phyloP scores from a whole-genome alignment of 2,329 filamentous ascomycete genomes.

The Cladophialophora exuberans region DNA sequence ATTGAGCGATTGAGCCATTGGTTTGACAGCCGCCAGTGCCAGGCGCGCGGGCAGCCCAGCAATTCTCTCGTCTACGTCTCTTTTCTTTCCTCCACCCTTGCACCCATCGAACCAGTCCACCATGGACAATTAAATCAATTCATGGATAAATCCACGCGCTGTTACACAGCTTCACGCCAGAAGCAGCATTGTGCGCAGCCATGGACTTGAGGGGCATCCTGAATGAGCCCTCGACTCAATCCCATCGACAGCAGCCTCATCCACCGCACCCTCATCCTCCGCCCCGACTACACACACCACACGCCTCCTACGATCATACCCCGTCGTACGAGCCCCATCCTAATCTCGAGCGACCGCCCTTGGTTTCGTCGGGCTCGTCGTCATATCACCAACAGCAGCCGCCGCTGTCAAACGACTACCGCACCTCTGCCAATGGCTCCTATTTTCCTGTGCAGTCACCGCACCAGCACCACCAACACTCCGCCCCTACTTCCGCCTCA shows the following conservation, averaged over 20 bases:
- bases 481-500: conserved; percentile 21
- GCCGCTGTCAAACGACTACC: conserved; percentile 25
- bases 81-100: conserved; percentile 8
- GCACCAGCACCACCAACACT: conserved; percentile 30
- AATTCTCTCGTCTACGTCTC: conserved; percentile 7
- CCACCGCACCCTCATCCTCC: conserved; percentile 18
- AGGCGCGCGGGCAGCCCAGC: conserved; percentile 1
- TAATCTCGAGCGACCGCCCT: conserved; percentile 14
- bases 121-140: conserved; percentile 22
- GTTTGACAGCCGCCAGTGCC: conserved; percentile 5
- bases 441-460: conserved; percentile 34
- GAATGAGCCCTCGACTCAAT: conserved; percentile 30
- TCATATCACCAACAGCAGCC: conserved; percentile 24
- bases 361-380: conserved; percentile 13
- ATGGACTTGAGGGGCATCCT: conserved; percentile 37
- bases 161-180: conserved; percentile 31
- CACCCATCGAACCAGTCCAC: conserved; percentile 22
- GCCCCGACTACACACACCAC: conserved; percentile 32
- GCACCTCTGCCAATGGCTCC: conserved; percentile 28
- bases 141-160: conserved; percentile 24
- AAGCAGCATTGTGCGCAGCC: conserved; percentile 23
- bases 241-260: conserved; percentile 15
- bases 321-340: conserved; percentile 27
- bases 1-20: too few species aligned
- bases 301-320: conserved; percentile 27